Percentiles rank a stretch among this genome's conserved stretches.
These are phyloP conservation scores for Westerdykella ornata DNA, from an alignment of 2,329 filamentous ascomycete genomes.

Conservation along the genomic window DNA sequence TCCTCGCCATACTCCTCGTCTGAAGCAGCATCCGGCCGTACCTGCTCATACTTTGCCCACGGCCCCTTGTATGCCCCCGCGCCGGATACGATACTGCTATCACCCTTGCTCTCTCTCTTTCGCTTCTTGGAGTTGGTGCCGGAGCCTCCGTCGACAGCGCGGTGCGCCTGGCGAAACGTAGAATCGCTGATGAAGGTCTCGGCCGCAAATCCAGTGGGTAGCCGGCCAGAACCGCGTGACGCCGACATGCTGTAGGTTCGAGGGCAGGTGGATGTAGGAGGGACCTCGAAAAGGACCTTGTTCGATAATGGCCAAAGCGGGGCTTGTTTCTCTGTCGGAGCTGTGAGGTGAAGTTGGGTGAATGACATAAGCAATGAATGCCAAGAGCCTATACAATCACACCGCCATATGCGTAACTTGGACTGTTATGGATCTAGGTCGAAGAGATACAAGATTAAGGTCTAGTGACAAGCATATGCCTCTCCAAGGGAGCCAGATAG, in stretches of 20 bases:
- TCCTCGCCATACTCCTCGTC: slow-evolving; percentile 58
- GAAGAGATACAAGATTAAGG: too few relatives aligned
- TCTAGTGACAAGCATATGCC: too few relatives aligned
- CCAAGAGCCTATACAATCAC: too few relatives aligned
- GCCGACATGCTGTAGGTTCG: background rate
- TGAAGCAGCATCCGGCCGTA: slow-evolving; percentile 61
- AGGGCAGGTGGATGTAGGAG: too few relatives aligned
- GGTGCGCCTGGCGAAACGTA: slow-evolving; percentile 80
- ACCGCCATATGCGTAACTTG: too few relatives aligned
- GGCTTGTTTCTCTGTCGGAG: too few relatives aligned
- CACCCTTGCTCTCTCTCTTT: slow-evolving; percentile 79
- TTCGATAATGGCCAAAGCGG: too few relatives aligned
- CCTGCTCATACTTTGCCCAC: slow-evolving; percentile 78
- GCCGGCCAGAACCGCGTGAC: slow-evolving; percentile 32
- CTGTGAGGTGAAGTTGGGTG: too few relatives aligned
- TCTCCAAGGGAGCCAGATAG: too few relatives aligned
- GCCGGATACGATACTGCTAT: slow-evolving; percentile 76
- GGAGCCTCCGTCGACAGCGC: slow-evolving; percentile 61
- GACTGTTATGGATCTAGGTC: too few relatives aligned
- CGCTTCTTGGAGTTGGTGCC: slow-evolving; percentile 60
- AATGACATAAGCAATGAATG: too few relatives aligned
- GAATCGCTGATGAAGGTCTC: slow-evolving; percentile 87
- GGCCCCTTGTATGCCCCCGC: slow-evolving; percentile 85
- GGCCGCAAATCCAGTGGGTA: slow-evolving; percentile 72
- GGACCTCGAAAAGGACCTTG: too few relatives aligned